Base-by-base conservation (phyloP, 2,329 filamentous ascomycete species). In the Colletotrichum chlorophyti region DNA sequence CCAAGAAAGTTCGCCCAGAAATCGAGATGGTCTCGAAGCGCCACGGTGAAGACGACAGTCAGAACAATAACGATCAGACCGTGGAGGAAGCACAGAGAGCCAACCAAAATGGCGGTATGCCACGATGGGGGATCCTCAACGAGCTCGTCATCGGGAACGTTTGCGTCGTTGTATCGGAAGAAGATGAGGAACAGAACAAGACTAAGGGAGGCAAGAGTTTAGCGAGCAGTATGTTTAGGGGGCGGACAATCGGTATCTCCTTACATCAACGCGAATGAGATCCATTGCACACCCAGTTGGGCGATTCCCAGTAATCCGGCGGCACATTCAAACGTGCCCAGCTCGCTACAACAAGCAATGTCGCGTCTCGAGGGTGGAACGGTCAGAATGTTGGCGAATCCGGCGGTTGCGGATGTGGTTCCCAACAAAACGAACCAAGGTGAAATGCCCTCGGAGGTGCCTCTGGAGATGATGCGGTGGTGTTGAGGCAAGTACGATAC, bases 351-450 rank as follows among this genome's bases (percentile, higher is more conserved):
- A 74, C 95, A 99, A 51, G 83, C 84, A 60, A 97, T 88, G 71
- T 97, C 93, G 54, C 86, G 83, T 29, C 91, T 85, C 54, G 91
- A 97, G 58, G 87, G 85, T n/a, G 91, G 91, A 12, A 97, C 84
- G 1, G 91, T 89, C 50, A 98, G 79, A 69, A 99, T 97, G 70
- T 98, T 98, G 63, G 91, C 91, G 68, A 99, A 92, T 23, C 91
- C 90, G 43, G 90, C 91, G 48, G 91, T 96, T 66, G 91, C 91
- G 7, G 92, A 96, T 2, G 94, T 94, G 23, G 91, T 91, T 60
- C 95, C 95, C n/a, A 99, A 86, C 2, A 98, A 84, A 63, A 99
- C 88, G 70, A 97, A 99, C 74, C 94, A 95, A 8, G 95, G 94
- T 26, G 93, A 97, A 62, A 99, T 93, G 62, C 95, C 95, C 72